A percentile compares a stretch with the other conserved stretches of the same genome.
phyloP scores from a whole-genome alignment of 129 eudicot genomes.

The Centrapalus pauciflorus region DNA sequence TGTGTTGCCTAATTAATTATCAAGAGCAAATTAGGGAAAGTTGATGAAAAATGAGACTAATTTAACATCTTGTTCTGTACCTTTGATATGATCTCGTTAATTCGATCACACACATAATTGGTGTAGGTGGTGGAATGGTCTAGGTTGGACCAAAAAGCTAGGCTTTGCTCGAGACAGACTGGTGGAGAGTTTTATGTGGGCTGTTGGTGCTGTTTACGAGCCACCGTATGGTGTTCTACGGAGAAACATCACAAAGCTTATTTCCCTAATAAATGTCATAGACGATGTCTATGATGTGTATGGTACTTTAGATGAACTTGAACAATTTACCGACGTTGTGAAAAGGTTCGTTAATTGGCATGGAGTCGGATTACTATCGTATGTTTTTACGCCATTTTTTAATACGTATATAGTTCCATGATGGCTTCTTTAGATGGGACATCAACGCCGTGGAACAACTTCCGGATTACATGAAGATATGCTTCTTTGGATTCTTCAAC shows the following conservation, averaged over 20 bases:
- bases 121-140: conserved; percentile 39
- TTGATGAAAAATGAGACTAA: not conserved
- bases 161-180: conserved; percentile 39
- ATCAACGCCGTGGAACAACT: conserved; percentile 37
- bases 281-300: conserved; percentile 37
- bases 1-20: not conserved
- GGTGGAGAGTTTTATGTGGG: conserved; percentile 36
- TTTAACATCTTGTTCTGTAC: not conserved
- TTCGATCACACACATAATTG: not conserved
- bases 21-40: too few species aligned
- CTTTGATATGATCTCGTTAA: not conserved
- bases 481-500: conserved; percentile 50
- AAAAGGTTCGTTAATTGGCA: conserved; percentile 26
- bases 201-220: conserved; percentile 1
- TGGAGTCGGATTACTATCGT: not conserved
- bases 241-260: conserved; percentile 19
- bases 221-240: conserved; percentile 23
- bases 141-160: conserved; percentile 21
- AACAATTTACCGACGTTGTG: conserved; percentile 29
- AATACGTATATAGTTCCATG: not conserved
- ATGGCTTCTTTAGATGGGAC: conserved; percentile 42
- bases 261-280: conserved; percentile 15
- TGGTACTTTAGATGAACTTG: conserved; percentile 38
- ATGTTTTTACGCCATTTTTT: not conserved
- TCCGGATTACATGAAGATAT: conserved; percentile 50